Conservation (phyloP, 2,329 filamentous ascomycete species). For the Epichloe elymi region DNA sequence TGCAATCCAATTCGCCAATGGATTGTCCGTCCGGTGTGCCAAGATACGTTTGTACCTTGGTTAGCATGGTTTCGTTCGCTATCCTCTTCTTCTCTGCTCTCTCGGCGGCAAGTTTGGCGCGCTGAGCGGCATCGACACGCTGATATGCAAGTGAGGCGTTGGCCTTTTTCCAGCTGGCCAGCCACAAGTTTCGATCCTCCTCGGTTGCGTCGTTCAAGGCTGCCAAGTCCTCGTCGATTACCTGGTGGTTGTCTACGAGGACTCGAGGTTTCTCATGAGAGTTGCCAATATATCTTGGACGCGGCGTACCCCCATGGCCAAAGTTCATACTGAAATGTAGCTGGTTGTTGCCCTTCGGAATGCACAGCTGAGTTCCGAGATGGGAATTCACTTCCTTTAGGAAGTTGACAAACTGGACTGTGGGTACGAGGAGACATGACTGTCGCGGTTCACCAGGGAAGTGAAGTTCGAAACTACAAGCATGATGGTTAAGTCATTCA, state of each 20-base stretch:
- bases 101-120: background rate
- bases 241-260: background rate
- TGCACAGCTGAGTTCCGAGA: slow-evolving; percentile 37
- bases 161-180: slow-evolving; percentile 3
- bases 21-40: slow-evolving; percentile 34
- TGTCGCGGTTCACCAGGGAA: slow-evolving; percentile 32
- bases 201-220: slow-evolving; percentile 15
- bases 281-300: slow-evolving; percentile 47
- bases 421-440: slow-evolving; percentile 55
- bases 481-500: background rate
- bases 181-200: background rate
- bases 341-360: slow-evolving; percentile 40
- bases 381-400: slow-evolving; percentile 51
- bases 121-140: background rate
- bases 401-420: slow-evolving; percentile 50
- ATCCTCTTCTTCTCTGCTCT: slow-evolving; percentile 27
- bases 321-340: slow-evolving; percentile 51
- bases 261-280: slow-evolving; percentile 13
- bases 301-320: slow-evolving; percentile 41
- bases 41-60: slow-evolving; percentile 55
- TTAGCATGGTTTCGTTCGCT: slow-evolving; percentile 38
- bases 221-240: slow-evolving; percentile 16
- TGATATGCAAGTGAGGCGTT: slow-evolving; percentile 26
- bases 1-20: slow-evolving; percentile 1
- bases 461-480: slow-evolving; percentile 52